Base-by-base conservation (phyloP, 805 yeast genomes). In the Starmera pachycereana region DNA sequence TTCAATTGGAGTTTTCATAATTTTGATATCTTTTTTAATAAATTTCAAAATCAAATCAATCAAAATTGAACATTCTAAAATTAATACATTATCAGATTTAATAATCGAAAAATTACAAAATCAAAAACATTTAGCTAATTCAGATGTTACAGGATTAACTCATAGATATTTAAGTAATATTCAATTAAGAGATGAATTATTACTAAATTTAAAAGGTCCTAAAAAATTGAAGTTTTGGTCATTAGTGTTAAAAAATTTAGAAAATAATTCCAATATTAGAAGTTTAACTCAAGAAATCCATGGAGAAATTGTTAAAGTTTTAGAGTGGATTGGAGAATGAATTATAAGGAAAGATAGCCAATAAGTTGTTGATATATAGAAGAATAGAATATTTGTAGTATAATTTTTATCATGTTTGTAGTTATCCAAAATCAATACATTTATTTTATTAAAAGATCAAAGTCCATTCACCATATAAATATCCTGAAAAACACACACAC, bases 291-390 rank as follows among this genome's bases (percentile, higher is more conserved):
- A 75, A 41, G 97, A 88, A 55, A 69, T 79, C 27, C 83, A 81
- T 52, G 96, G 97, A 13, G 96, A 88, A 48, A 83, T 88, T 44
- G 76, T 83, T 71, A 77, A 78, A 53, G 85, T 85, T 30, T 84
- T 95, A 86, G 87, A 86, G 54, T 88, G 96, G 96, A 69, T 78
- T 31, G 76, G 78, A 2, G 56, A 39, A 3, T 29, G 29, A 33
- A 12, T 19, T 12, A 32, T 11, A 14, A 32, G 11, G 10, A 14
- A 29, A 36, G 12, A 30, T 19, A 10, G 25, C 12, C 27, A 29
- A 12, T n/a, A 18, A 8, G 33, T 13, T 13, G 12, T n/a, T 13
- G 13, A 32, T 32, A 7, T 13, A 13, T 13, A 32, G 12, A n/a
- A 13, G 8, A 29, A 36, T 18, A 36, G 28, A 36, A 16, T 16